Percentiles rank a stretch among this genome's conserved stretches.
Evolutionary conservation across 768 basidiomycete genomes (phyloP).

Genomic region (Suillus weaverae): DNA sequence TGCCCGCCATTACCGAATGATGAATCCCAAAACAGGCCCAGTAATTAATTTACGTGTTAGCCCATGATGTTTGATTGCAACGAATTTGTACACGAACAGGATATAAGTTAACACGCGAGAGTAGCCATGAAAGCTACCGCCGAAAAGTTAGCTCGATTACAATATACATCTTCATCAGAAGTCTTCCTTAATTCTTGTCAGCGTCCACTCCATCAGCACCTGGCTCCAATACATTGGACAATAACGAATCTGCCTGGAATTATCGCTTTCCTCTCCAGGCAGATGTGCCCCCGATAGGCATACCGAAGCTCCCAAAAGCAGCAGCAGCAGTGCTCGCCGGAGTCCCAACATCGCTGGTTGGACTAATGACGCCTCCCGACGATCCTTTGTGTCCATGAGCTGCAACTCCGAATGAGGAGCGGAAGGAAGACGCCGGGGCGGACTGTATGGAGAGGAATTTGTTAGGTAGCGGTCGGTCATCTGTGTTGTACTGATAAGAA

Average conservation of each 20-base stretch:
- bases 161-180: background rate
- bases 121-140: background rate
- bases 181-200: background rate
- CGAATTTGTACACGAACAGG: background rate
- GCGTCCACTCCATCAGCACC: background rate
- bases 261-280: constrained; percentile 28
- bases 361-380: constrained; percentile 18
- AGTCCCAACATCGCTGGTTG: constrained; percentile 25
- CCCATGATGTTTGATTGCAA: background rate
- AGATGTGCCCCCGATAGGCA: constrained; percentile 35
- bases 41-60: background rate
- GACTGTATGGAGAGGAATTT: constrained; percentile 82
- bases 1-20: background rate
- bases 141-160: background rate
- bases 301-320: constrained; percentile 50
- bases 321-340: constrained; percentile 33
- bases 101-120: background rate
- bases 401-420: constrained; percentile 59
- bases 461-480: constrained; percentile 77
- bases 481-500: constrained; percentile 71
- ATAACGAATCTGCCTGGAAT: constrained; percentile 12
- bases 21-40: background rate
- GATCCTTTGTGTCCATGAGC: constrained; percentile 24
- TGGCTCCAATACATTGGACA: constrained; percentile 5
- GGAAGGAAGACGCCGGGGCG: constrained; percentile 63